Conservation (phyloP, 345 rosid genomes). For the Arabis hirsuta region DNA sequence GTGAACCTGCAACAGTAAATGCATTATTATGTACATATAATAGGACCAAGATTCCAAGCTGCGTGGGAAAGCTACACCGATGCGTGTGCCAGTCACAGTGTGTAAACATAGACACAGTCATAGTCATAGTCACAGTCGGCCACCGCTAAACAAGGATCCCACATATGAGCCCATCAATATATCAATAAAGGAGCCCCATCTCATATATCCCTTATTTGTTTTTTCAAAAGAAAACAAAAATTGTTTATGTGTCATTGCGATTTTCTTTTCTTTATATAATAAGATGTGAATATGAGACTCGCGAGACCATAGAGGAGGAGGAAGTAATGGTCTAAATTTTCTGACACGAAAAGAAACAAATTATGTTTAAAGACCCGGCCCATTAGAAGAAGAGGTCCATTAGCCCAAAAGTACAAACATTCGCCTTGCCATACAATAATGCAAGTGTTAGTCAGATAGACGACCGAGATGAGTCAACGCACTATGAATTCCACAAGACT, state of each 20-base stretch:
- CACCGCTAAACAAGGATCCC: slow-evolving; percentile 21
- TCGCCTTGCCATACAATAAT: background rate
- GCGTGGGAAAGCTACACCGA: background rate
- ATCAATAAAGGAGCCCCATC: background rate
- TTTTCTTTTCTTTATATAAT: no score
- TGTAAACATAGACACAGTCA: background rate
- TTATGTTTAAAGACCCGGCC: background rate
- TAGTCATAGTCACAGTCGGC: slow-evolving; percentile 10
- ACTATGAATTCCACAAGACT: background rate
- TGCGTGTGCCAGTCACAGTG: slow-evolving; percentile 18
- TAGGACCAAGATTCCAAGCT: slow-evolving; percentile 2
- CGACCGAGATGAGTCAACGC: slow-evolving; percentile 21
- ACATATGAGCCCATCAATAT: background rate
- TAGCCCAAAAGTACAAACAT: background rate
- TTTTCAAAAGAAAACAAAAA: background rate
- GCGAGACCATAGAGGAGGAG: background rate
- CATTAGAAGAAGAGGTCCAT: background rate
- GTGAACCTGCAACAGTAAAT: slow-evolving; percentile 20
- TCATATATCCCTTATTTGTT: background rate
- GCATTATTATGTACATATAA: background rate
- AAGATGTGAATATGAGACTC: no score
- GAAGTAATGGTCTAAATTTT: slow-evolving; percentile 4
- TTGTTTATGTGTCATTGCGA: no score
- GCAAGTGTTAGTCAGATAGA: background rate
- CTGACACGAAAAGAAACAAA: background rate